Percentiles rank a stretch among this genome's conserved stretches.
These are phyloP conservation scores for Fraxinus anomala DNA, from an alignment of 257 asterid species.

Conservation along the genomic window DNA sequence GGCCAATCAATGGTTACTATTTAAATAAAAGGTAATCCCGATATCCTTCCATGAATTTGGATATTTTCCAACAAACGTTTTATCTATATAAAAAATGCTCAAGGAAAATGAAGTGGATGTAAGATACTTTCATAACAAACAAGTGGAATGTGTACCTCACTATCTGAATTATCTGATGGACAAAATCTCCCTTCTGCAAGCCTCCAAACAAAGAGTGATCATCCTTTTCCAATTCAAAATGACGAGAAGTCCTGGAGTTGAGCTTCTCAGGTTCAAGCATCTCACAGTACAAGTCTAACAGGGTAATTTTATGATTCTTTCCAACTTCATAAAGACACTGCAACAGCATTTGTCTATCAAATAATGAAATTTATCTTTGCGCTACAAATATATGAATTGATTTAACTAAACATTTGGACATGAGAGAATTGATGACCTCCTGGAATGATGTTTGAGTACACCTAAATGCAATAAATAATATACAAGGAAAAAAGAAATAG, in stretches of 20 bases:
- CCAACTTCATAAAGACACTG: conserved; percentile 90
- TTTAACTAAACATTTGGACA: conserved; percentile 5
- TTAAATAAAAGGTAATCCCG: background rate
- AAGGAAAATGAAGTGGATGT: conserved; percentile 17
- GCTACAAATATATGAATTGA: background rate
- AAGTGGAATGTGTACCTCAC: conserved; percentile 52
- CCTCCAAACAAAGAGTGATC: conserved; percentile 29
- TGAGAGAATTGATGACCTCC: conserved; percentile 4
- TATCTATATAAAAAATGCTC: conserved; percentile 10
- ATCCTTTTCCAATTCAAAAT: conserved; percentile 36
- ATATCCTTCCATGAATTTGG: conserved; percentile 5
- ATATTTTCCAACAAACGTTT: conserved; percentile 11
- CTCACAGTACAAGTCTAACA: conserved; percentile 77
- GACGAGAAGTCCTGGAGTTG: conserved; percentile 44
- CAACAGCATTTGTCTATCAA: conserved; percentile 37
- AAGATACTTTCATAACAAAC: conserved; percentile 12
- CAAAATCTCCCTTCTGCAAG: conserved; percentile 48
- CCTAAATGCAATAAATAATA: background rate
- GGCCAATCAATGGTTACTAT: conserved; percentile 2
- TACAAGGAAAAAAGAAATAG: conserved; percentile 4
- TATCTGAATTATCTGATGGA: conserved; percentile 49
- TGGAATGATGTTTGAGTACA: conserved; percentile 6
- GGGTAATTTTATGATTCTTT: conserved; percentile 53
- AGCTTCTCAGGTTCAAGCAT: conserved; percentile 52
- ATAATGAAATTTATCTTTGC: conserved; percentile 22